These are phyloP conservation scores for Candida namnaoensis DNA, from an alignment of 805 yeast species.

Conservation along the genomic window DNA sequence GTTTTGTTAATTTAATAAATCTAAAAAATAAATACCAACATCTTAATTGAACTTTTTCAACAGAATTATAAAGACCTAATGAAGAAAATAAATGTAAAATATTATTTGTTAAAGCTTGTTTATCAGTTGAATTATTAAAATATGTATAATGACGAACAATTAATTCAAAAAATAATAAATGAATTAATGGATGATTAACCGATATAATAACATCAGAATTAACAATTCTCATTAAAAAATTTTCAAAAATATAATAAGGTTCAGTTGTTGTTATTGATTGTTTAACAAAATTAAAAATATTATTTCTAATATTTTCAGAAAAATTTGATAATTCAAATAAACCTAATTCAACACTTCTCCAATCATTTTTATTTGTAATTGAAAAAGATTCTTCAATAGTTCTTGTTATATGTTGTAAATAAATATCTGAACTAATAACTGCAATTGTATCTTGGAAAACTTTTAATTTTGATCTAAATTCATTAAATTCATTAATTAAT, in stretches of 20 bases:
- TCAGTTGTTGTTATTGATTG: conserved; percentile 55
- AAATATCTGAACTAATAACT: conserved; percentile 49
- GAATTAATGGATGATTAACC: conserved; percentile 75
- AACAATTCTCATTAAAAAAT: conserved; percentile 45
- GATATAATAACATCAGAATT: conserved; percentile 34
- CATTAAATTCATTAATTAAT: conserved; percentile 68
- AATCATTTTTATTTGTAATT: conserved; percentile 29
- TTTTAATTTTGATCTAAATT: conserved; percentile 66
- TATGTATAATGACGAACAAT: conserved; percentile 71
- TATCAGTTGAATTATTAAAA: conserved; percentile 36
- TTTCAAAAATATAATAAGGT: conserved; percentile 54
- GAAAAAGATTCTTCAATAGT: conserved; percentile 44
- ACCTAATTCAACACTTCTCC: conserved; percentile 86
- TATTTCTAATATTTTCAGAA: conserved; percentile 73
- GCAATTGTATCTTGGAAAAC: conserved; percentile 80
- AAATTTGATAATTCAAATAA: conserved; percentile 72
- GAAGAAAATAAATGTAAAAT: conserved; percentile 74
- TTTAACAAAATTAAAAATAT: conserved; percentile 63
- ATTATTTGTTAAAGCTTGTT: conserved; percentile 44
- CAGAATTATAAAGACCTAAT: conserved; percentile 70
- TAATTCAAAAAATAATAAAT: conserved; percentile 75
- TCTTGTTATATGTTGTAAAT: conserved; percentile 47
- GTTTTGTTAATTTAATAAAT: conserved; percentile 70
- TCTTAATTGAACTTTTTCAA: conserved; percentile 69
- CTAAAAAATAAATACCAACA: conserved; percentile 88